Evolutionary conservation across 768 basidiomycete species (phyloP), one percentile per base, ranked within the genome.

Genomic region (Naematelia encephala): DNA sequence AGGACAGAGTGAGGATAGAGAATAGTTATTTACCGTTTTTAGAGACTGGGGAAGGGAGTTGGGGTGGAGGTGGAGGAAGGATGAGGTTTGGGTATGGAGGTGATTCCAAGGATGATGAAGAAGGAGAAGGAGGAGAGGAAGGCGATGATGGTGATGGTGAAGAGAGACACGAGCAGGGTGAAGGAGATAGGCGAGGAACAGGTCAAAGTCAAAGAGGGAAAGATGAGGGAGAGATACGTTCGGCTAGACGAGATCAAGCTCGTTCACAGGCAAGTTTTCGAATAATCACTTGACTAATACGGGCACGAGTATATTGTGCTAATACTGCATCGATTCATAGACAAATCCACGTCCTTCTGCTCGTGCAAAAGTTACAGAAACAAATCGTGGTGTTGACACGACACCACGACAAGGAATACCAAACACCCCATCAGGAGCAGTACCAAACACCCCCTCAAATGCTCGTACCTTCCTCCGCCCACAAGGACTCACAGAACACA

Each of bases 141-240:
- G 34, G 34, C 8, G 34, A 39, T 39, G 34, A 16, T 16, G 34
- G 34, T 8, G 34, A 16, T 8, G 34, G n/a, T n/a, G n/a, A n/a
- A n/a, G n/a, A n/a, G n/a, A n/a, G n/a, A n/a, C n/a, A n/a, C n/a
- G n/a, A n/a, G n/a, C n/a, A n/a, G n/a, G n/a, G n/a, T n/a, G n/a
- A n/a, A n/a, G 11, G 39, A 47, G 43, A 3, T 29, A 53, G 57
- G 34, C 25, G 19, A 10, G 27, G 52, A 39, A 14, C 21, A 30
- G 44, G 46, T 50, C 19, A 50, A 21, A 8, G 57, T 44, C 2
- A 26, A 46, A 45, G 58, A 19, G 19, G 42, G n/a, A n/a, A n/a
- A 54, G 53, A 13, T 16, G 44, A 51, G 27, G 12, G 19, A 29
- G 26, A 14, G 43, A 14, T 10, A 19, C 22, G 55, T 16, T 39